These are phyloP conservation scores for Lentinula guzmanii DNA, from an alignment of 768 basidiomycete genomes.

Conservation along the genomic window DNA sequence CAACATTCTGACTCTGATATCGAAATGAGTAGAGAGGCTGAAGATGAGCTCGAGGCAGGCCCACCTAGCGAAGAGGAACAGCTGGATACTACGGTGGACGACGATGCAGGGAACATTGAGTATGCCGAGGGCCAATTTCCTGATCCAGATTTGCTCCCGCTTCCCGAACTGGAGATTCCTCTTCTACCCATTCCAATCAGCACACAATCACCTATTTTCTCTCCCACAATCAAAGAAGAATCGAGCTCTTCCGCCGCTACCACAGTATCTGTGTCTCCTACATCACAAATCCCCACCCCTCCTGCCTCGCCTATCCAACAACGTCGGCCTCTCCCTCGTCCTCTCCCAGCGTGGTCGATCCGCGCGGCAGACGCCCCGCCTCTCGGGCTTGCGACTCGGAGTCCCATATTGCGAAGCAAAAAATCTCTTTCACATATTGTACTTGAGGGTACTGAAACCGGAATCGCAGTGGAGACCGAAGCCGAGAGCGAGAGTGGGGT, in stretches of 20 bases:
- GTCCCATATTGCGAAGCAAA: background rate
- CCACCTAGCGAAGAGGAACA: background rate
- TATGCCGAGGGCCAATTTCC: slow-evolving; percentile 17
- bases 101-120: background rate
- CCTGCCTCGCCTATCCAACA: slow-evolving; percentile 32
- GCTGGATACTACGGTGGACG: background rate
- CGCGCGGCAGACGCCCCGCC: slow-evolving; percentile 37
- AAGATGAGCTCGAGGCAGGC: background rate
- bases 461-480: background rate
- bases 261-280: slow-evolving; percentile 13
- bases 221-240: slow-evolving; percentile 11
- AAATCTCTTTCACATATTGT: background rate
- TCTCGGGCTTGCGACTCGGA: slow-evolving; percentile 24
- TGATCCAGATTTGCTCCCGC: slow-evolving; percentile 38
- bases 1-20: background rate
- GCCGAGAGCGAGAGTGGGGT: background rate
- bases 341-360: slow-evolving; percentile 30
- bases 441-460: background rate
- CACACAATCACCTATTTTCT: slow-evolving; percentile 10
- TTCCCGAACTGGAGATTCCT: slow-evolving; percentile 20
- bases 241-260: slow-evolving; percentile 11
- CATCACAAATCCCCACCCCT: slow-evolving; percentile 35
- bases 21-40: background rate
- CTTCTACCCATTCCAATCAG: slow-evolving; percentile 8
- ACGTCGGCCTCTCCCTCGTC: background rate